Conservation (phyloP, 768 basidiomycete genomes). For the Psilocybe azurescens region DNA sequence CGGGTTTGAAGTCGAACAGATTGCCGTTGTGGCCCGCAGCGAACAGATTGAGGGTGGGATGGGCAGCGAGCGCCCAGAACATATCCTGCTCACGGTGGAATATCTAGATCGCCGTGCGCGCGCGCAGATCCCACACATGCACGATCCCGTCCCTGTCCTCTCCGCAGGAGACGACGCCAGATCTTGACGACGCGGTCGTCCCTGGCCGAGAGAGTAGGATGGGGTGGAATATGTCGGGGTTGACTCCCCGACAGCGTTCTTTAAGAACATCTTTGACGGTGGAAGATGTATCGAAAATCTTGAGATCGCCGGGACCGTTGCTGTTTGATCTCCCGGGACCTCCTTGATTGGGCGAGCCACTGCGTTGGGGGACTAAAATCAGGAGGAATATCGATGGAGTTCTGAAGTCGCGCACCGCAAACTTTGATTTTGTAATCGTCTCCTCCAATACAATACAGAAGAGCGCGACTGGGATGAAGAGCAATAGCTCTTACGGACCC, state of each 20-base stretch:
- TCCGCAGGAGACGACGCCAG: constrained; percentile 96
- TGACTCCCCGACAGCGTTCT: constrained; percentile 95
- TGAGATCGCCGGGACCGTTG: constrained; percentile 72
- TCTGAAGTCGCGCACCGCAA: constrained; percentile 73
- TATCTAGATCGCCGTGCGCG: constrained; percentile 94
- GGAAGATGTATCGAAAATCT: constrained; percentile 88
- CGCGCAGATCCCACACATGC: constrained; percentile 97
- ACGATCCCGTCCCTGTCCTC: constrained; percentile 91
- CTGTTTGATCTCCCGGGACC: constrained; percentile 41
- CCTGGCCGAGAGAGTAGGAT: constrained; percentile 96
- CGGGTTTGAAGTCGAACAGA: constrained; percentile 98
- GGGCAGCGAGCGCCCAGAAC: constrained; percentile 96
- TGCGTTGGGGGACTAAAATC: constrained; percentile 90
- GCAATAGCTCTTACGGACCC: constrained; percentile 96
- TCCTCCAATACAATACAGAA: constrained; percentile 85
- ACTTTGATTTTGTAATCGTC: constrained; percentile 99
- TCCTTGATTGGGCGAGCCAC: constrained; percentile 65
- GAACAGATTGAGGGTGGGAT: constrained; percentile 97
- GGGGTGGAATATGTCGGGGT: constrained; percentile 97
- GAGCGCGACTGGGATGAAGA: constrained; percentile 92
- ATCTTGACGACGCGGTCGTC: constrained; percentile 98
- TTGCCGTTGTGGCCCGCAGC: constrained; percentile 99
- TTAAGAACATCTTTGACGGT: constrained; percentile 98
- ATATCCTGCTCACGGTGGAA: constrained; percentile 96
- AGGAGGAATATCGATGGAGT: constrained; percentile 14